Evolutionary conservation across 2,329 filamentous ascomycete species (phyloP), one percentile per base, ranked within the genome.

Genomic region (Tricladium varicosporioides): DNA sequence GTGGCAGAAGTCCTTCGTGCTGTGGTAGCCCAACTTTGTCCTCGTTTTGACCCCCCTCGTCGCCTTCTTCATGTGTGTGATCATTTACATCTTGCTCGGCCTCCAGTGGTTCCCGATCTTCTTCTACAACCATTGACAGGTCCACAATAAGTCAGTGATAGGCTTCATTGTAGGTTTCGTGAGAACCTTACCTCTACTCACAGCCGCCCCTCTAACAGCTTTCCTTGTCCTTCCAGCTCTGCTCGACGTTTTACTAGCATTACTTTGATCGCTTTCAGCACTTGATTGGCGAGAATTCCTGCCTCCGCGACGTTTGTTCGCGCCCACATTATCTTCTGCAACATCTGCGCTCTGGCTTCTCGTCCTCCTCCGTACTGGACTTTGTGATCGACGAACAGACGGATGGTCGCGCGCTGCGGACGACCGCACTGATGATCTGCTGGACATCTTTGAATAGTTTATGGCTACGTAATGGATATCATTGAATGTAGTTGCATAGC

Each of bases 311-410:
- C 51, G 42, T 22, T 19, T 53, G 22, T 51, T 57, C 9, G 15
- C 61, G 13, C n/a, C 27, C 10, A 51, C 45, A 54, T 62, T 48
- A 36, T 33, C 54, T 5, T 60, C 58, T n/a, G 59, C 70, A 9
- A 69, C 57, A 42, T 75, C 71, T 16, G 69, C 69, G 61, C 74
- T 76, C 52, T 67, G 69, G 53, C 74, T 76, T 53, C 74, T 67
- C 5, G 73, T 74, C 18, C 69, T 61, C 49, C 74, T 61, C 5
- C 62, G 67, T 31, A 43, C 51, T 15, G 58, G 64, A 9, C 57
- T 67, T 57, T 54, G 59, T 45, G 64, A 59, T 47, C 45, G 48
- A 13, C 44, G 56, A 46, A 46, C 40, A 22, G 33, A 33, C 48
- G 31, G 54, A 27, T 66, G 57, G 45, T 62, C 54, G 43, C 60